These are phyloP conservation scores for Diddensiella caesifluorescens DNA, from an alignment of 805 yeast genomes.

Conservation along the genomic window DNA sequence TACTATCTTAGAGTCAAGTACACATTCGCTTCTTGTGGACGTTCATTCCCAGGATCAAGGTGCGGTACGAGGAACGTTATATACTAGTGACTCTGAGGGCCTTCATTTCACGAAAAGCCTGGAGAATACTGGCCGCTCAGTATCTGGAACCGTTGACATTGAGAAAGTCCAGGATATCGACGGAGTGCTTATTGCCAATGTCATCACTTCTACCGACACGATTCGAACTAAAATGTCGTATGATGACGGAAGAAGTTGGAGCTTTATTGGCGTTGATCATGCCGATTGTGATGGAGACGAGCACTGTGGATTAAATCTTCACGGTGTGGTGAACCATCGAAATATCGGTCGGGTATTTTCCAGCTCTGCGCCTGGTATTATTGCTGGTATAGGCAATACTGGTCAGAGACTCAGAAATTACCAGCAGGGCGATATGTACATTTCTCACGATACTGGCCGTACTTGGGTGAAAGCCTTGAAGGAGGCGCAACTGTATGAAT, in stretches of 20 bases:
- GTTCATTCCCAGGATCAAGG: constrained; percentile 19
- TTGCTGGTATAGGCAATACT: constrained; percentile 41
- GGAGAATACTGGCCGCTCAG: constrained; percentile 28
- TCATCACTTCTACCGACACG: constrained; percentile 17
- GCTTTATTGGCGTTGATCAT: constrained; percentile 26
- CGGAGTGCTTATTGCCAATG: constrained; percentile 56
- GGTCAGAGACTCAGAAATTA: constrained; percentile 28
- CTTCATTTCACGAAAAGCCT: constrained; percentile 43
- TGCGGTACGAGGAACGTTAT: constrained; percentile 29
- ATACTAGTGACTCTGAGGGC: constrained; percentile 47
- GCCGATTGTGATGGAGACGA: constrained; percentile 27
- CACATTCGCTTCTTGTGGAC: constrained; percentile 39
- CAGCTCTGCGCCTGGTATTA: constrained; percentile 42
- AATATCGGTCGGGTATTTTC: constrained; percentile 30
- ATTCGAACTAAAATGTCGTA: constrained; percentile 34
- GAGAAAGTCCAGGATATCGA: constrained; percentile 48
- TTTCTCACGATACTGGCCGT: constrained; percentile 75
- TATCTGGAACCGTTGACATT: constrained; percentile 37
- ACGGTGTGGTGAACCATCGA: constrained; percentile 34
- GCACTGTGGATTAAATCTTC: constrained; percentile 37
- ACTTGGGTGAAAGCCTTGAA: constrained; percentile 58
- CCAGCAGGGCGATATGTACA: constrained; percentile 43
- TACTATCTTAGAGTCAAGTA: constrained; percentile 36
- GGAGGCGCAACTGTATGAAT: constrained; percentile 48
- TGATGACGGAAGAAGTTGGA: constrained; percentile 38